Percentiles rank a stretch among this genome's conserved stretches.
phyloP scores from a whole-genome alignment of 768 basidiomycete genomes.

The Psilocybe tampanensis region DNA sequence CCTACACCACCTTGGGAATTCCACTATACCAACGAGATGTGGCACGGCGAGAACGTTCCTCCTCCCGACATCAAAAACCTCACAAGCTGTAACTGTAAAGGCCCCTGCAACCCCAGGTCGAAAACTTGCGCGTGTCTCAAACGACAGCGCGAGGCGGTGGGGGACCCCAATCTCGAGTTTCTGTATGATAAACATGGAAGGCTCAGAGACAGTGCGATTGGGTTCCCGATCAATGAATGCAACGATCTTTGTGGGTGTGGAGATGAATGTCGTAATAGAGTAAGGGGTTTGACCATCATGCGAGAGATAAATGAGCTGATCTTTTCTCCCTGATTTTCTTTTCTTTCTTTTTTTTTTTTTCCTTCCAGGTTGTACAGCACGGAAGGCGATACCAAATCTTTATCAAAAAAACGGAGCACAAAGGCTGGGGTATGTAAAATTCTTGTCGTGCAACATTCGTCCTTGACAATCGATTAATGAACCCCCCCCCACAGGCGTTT shows the following conservation, averaged over 20 bases:
- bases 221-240: constrained; percentile 88
- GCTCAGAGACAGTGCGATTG: constrained; percentile 46
- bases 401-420: constrained; percentile 70
- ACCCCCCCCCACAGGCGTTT: constrained; percentile 62
- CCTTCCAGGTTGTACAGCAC: constrained; percentile 76
- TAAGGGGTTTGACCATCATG: constrained; percentile 29
- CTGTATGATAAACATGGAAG: constrained; percentile 65
- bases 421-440: constrained; percentile 78
- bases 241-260: constrained; percentile 81
- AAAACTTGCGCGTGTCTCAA: constrained; percentile 70
- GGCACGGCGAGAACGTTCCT: constrained; percentile 70
- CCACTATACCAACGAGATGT: constrained; percentile 82
- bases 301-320: neutral
- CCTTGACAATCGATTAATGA: too few relatives aligned
- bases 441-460: too few relatives aligned
- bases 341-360: too few relatives aligned
- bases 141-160: constrained; percentile 50
- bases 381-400: constrained; percentile 67
- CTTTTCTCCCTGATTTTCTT: too few relatives aligned
- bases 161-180: constrained; percentile 50
- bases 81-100: constrained; percentile 73
- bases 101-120: constrained; percentile 75
- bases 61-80: constrained; percentile 61
- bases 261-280: constrained; percentile 81
- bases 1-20: constrained; percentile 85